Percentiles rank a stretch among this genome's conserved stretches.
Conservation (phyloP, 495 filamentous ascomycete genomes). For the Hypoxylon fuscum region DNA sequence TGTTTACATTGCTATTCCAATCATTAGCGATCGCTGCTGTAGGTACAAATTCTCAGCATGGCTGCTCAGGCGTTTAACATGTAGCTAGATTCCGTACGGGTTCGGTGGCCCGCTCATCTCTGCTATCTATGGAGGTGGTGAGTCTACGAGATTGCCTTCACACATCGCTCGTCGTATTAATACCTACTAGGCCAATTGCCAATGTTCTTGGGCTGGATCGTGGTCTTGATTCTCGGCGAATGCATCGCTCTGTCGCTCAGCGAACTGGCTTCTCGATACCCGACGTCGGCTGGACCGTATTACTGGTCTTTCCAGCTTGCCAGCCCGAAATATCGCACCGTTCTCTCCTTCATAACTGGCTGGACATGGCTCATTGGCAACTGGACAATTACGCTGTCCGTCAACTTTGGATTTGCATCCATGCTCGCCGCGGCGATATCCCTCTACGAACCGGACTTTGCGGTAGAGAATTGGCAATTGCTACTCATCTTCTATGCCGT, state of each 20-base stretch:
- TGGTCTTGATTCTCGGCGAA: constrained; percentile 63
- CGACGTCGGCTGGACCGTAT: constrained; percentile 65
- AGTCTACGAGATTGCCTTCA: constrained; percentile 8
- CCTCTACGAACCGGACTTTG: constrained; percentile 54
- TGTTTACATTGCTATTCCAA: constrained; percentile 53
- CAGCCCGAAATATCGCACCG: constrained; percentile 55
- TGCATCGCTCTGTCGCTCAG: constrained; percentile 64
- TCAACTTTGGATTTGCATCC: constrained; percentile 64
- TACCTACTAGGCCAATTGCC: constrained; percentile 31
- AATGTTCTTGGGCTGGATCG: constrained; percentile 60
- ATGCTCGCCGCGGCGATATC: constrained; percentile 63
- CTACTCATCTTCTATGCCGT: constrained; percentile 65
- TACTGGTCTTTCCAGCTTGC: constrained; percentile 68
- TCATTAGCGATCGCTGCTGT: constrained; percentile 55
- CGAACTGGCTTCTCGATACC: constrained; percentile 65
- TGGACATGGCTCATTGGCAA: constrained; percentile 64
- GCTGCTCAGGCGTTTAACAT: constrained; percentile 1
- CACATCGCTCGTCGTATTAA: constrained; percentile 4
- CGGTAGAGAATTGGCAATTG: constrained; percentile 56
- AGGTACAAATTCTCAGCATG: constrained; percentile 18
- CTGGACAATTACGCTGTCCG: constrained; percentile 67
- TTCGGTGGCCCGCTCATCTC: constrained; percentile 51
- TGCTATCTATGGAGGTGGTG: constrained; percentile 51
- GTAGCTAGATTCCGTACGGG: constrained; percentile 49
- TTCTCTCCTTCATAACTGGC: constrained; percentile 65